Evolutionary conservation across 2,329 filamentous ascomycete species (phyloP), one percentile per base, ranked within the genome.

Genomic region (Beauveria sp.): DNA sequence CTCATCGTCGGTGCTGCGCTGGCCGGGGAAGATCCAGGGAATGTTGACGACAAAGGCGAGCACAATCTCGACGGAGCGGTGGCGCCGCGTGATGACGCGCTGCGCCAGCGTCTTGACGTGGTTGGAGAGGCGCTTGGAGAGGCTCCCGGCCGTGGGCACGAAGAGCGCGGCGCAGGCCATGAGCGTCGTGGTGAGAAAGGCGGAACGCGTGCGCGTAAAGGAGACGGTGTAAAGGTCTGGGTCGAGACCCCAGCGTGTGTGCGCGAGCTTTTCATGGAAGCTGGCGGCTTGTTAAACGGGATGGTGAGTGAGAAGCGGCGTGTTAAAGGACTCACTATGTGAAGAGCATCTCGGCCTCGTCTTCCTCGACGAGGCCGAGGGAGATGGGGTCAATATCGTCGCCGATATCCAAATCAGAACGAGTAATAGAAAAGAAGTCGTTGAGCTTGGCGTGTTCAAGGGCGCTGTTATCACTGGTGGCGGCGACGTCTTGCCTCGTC

Each of bases 41-140:
- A 91, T 82, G 64, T 90, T 90, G 38, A 89, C 81, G 84, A 91
- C 88, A 68, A 90, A 90, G 0, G 86, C 88, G 1, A 91, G 75
- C 0, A 91, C 85, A 61, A 91, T 89, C 69, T 91, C 88, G 6
- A 89, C 86, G 0, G 88, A 91, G 61, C 86, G 82, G 67, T 85
- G 82, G 2, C 87, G 83, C 51, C 82, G 80, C 0, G 79, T 74
- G 55, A 88, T 84, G 49, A 90, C 80, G 31, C 82, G 79, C 28
- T 85, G 81, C 0, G 85, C 87, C 3, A 91, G 79, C 26, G 77
- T 77, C 64, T 83, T 86, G 64, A 82, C 82, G 66, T 91, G 88
- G 58, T 83, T 80, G 0, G 85, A 84, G 1, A 91, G 76, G 28
- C 88, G 77, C 66, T 83, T 88, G 1, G 86, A 88, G 24, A 91